Evolutionary conservation across 192 early-diverging fungal genomes (phyloP).

Genomic region (Mortierella hygrophila): DNA sequence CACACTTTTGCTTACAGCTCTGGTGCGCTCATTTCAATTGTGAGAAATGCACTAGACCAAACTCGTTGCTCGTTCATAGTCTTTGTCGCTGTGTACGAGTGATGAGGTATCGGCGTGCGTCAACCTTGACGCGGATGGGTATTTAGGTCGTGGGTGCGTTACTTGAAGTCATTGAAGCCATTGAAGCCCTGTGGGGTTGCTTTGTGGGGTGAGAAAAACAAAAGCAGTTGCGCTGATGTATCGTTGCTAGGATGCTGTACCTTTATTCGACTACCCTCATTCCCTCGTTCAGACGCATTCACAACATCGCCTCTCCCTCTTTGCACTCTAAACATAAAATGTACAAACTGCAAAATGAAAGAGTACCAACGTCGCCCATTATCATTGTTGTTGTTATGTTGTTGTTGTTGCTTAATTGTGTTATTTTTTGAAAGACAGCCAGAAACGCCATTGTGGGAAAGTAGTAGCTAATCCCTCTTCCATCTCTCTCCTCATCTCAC

Average conservation of each 20-base stretch:
- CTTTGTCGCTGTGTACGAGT: not conserved
- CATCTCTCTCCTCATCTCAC: not conserved
- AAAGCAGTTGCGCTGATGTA: not conserved
- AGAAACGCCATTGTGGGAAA: not conserved
- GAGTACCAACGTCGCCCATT: not conserved
- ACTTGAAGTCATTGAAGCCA: not conserved
- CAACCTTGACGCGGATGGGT: not conserved
- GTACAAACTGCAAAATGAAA: not conserved
- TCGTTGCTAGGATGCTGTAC: not conserved
- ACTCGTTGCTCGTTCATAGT: not conserved
- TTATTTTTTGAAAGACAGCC: constrained; percentile 1
- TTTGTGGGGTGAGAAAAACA: not conserved
- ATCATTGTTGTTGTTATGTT: not conserved
- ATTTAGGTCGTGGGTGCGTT: not conserved
- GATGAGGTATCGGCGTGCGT: not conserved
- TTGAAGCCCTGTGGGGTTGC: not conserved
- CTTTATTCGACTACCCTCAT: not conserved
- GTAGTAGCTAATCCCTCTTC: not conserved
- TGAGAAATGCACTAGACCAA: no score
- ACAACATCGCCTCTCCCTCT: no score
- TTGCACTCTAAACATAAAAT: not conserved
- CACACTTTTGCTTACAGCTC: no score
- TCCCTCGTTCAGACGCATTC: no score
- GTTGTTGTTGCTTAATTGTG: not conserved
- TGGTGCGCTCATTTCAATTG: no score